Base-by-base conservation (phyloP, 306 rosid genomes). In the Cucumis melo region DNA sequence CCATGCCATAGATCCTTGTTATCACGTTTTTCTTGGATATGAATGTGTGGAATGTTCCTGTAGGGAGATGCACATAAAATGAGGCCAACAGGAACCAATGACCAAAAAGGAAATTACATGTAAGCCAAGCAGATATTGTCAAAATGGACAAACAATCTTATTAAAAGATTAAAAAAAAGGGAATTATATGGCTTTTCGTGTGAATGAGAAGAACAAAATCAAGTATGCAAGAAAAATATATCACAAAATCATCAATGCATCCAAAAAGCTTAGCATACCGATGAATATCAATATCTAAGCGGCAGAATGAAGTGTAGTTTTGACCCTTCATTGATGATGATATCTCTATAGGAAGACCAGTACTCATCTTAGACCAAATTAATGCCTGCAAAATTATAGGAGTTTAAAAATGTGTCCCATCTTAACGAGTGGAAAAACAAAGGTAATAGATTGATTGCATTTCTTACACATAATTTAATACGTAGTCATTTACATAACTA, bases 301-400 rank as follows among this genome's bases (percentile, higher is more conserved):
- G 84, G 89, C 94, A 93, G 85, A 91, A 93, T 73, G 97, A 78
- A 78, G 32, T 79, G 78, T 86, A 90, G 82, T 53, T 87, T 86
- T 90, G 98, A 74, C 85, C 88, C 82, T 68, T 85, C 98, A 93
- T 91, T 76, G 98, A 85, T 64, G 98, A 93, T 53, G 84, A 83
- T 71, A 93, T 90, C 84, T 91, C 97, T 83, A 93, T 91, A 44
- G 96, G 98, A 82, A 93, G 98, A 73, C 98, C 96, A 0, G 98
- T 91, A 82, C 98, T 93, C 98, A 93, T 93, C 85, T 93, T 93
- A 65, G 98, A 93, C 98, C 98, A 93, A 81, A 93, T 93, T 80
- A 93, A 82, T 75, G 98, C 98, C 98, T 91, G 89, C 78, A 82
- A 39, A 73, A 63, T 71, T 75, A 77, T 57, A 83, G 51, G 41